phyloP scores from a whole-genome alignment of 148 eudicot species.

The Chenopodium album region DNA sequence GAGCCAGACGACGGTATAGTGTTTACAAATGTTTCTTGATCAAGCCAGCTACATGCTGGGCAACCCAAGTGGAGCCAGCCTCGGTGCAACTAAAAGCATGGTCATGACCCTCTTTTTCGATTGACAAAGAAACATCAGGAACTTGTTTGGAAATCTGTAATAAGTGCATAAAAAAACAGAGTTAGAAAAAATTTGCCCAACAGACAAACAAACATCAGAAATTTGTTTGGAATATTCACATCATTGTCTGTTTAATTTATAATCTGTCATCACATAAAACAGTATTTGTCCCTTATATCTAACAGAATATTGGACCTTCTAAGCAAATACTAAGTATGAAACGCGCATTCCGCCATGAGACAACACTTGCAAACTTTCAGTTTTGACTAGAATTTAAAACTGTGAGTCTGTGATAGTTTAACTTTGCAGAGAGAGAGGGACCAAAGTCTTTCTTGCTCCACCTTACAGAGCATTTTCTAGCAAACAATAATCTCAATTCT shows the following conservation, averaged over 20 bases:
- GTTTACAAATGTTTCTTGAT: conserved; percentile 41
- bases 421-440: background rate
- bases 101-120: conserved; percentile 72
- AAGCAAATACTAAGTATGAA: background rate
- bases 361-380: no score
- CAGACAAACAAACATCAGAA: background rate
- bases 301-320: background rate
- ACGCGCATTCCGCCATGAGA: no score
- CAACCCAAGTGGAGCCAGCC: conserved; percentile 88
- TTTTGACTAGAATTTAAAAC: background rate
- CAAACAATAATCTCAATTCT: background rate
- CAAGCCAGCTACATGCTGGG: conserved; percentile 63
- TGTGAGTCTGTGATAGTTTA: background rate
- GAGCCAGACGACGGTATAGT: background rate
- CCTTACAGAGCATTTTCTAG: background rate
- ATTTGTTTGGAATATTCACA: background rate
- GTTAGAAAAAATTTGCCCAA: background rate
- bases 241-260: background rate
- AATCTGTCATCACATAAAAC: background rate
- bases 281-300: background rate
- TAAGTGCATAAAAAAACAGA: background rate
- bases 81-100: conserved; percentile 79
- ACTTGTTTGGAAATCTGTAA: conserved; percentile 66
- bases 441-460: background rate
- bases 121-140: conserved; percentile 46